Evolutionary conservation across 352 stramenopile genomes (phyloP).

Genomic region (Albugo candida): DNA sequence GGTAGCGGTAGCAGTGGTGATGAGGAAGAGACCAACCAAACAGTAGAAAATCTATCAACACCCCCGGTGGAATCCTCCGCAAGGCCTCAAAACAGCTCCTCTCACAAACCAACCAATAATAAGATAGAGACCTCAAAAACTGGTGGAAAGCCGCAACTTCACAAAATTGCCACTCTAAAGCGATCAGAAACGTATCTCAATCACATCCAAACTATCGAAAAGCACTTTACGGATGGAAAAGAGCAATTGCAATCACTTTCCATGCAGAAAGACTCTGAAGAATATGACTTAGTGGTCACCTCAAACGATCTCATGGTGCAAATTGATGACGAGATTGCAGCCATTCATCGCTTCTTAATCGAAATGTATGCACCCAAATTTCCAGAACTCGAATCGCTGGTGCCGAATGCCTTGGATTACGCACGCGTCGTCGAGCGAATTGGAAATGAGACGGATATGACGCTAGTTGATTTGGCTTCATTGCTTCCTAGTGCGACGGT

Average conservation of each 20-base stretch:
- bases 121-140: slow-evolving; percentile 22
- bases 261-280: slow-evolving; percentile 36
- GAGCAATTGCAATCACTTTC: slow-evolving; percentile 10
- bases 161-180: slow-evolving; percentile 46
- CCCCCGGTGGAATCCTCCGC: slow-evolving; percentile 6
- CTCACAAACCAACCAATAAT: slow-evolving; percentile 13
- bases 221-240: slow-evolving; percentile 21
- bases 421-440: slow-evolving; percentile 83
- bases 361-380: slow-evolving; percentile 89
- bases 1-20: slow-evolving; percentile 63
- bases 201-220: slow-evolving; percentile 48
- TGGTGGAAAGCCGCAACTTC: slow-evolving; percentile 19
- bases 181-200: slow-evolving; percentile 44
- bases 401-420: slow-evolving; percentile 86
- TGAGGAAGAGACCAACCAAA: slow-evolving; percentile 18
- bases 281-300: slow-evolving; percentile 75
- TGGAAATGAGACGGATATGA: slow-evolving; percentile 88
- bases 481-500: slow-evolving; percentile 84
- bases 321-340: slow-evolving; percentile 86
- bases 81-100: slow-evolving; percentile 5
- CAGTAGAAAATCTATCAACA: slow-evolving; percentile 2
- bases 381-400: slow-evolving; percentile 86
- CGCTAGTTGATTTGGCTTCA: slow-evolving; percentile 73
- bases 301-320: slow-evolving; percentile 86
- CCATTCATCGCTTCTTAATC: slow-evolving; percentile 79